Evolutionary conservation across 176 grass and related monocot species (phyloP).

Genomic region (Triticum timopheevii): DNA sequence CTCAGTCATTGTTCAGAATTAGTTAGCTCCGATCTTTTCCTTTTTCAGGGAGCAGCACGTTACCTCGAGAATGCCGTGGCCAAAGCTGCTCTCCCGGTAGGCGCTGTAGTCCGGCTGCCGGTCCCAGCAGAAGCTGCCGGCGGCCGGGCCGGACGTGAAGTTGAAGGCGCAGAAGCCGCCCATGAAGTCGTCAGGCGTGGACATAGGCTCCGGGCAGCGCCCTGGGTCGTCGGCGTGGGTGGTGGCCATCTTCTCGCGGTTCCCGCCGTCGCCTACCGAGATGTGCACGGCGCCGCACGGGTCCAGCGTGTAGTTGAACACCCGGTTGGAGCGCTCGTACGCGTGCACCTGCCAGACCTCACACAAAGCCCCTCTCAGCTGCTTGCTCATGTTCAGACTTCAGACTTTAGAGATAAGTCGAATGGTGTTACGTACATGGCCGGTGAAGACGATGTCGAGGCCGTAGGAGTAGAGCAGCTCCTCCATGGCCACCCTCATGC

Average conservation of each 20-base stretch:
- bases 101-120: constrained; percentile 14
- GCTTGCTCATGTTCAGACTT: not conserved
- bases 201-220: constrained; percentile 53
- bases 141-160: constrained; percentile 67
- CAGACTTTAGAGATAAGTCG: not conserved
- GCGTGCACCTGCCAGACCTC: constrained; percentile 68
- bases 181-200: constrained; percentile 6
- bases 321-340: constrained; percentile 84
- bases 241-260: constrained; percentile 53
- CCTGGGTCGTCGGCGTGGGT: constrained; percentile 62
- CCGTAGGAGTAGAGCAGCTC: constrained; percentile 71
- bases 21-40: not conserved
- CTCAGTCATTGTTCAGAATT: not conserved
- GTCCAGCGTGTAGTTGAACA: constrained; percentile 52
- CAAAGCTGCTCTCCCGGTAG: constrained; percentile 61
- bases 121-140: constrained; percentile 85
- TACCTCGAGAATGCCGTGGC: constrained; percentile 85
- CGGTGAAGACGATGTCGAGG: constrained; percentile 78
- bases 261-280: constrained; percentile 6
- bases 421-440: constrained; percentile 52
- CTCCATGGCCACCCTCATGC: constrained; percentile 94
- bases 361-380: not conserved
- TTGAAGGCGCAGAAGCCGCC: constrained; percentile 44
- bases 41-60: not conserved
- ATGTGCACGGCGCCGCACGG: constrained; percentile 20